Base-by-base conservation (phyloP, 2,329 filamentous ascomycete species). In the Penicillium paneum region DNA sequence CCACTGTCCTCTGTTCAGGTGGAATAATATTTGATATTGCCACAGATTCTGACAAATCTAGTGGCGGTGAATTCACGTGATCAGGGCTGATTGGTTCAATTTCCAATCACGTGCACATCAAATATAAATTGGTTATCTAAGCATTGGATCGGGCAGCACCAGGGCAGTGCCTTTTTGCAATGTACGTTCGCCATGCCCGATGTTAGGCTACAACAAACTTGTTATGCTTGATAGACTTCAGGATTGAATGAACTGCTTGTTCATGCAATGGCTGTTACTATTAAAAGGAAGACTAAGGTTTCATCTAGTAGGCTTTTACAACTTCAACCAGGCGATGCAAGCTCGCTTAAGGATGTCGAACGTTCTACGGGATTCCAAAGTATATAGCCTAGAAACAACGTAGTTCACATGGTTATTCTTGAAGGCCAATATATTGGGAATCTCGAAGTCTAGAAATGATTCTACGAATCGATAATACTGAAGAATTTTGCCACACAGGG, bases 1-100 rank as follows among this genome's bases (percentile, higher is more conserved):
- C 36, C 24, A 17, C 7, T 41, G 21, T 24, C 21, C 21, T 24
- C 21, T 24, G 21, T 5, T 24, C 21, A 24, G 21, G 21, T 24
- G 21, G 21, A 5, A 24, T 5, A 52, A 28, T 26, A 15, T 38
- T 24, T 19, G 10, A 26, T 17, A 13, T 54, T 13, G 46, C 52
- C 52, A 54, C 52, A 50, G 7, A 4, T 31, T n/a, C 28, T 52
- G 36, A 53, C 43, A 53, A 49, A 53, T 17, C n/a, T 11, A 12
- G 50, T 52, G 43, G 50, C 50, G 50, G 50, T 53, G 50, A 53
- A n/a, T 36, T 2, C 50, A 49, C 50, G 50, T 53, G 50, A 53
- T 8, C 7, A 0, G 21, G 5, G 6, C 6, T 10, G 21, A 39
- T 35, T 35, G 5, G 3, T 28, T 8, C 6, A 29, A 35, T 35